phyloP scores from a whole-genome alignment of 2,329 filamentous ascomycete genomes.

The Fusarium neocosmosporiellum region DNA sequence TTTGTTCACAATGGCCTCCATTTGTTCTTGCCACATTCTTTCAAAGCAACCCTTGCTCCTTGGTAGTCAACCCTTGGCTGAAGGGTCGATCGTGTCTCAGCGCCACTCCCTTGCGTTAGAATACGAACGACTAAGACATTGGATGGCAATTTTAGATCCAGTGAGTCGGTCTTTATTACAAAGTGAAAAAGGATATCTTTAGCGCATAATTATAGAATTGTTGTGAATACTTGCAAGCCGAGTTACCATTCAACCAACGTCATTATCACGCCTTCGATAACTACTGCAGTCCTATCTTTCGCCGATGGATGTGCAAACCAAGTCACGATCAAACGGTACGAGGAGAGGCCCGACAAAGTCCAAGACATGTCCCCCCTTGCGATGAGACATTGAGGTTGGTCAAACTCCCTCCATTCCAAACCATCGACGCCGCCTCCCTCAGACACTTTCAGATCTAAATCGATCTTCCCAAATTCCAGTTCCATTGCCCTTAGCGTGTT shows the following conservation, averaged over 20 bases:
- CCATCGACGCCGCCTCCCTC: conserved; percentile 17
- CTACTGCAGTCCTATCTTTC: neutral
- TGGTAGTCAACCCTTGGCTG: neutral
- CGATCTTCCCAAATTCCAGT: conserved; percentile 7
- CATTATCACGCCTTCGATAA: neutral
- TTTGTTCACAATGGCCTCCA: neutral
- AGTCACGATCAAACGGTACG: accelerated
- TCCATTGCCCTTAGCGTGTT: neutral
- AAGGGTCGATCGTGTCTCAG: conserved; percentile 32
- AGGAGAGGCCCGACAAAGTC: neutral
- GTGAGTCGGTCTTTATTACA: neutral
- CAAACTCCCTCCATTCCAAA: conserved; percentile 34
- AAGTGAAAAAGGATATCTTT: neutral
- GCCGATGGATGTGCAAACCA: neutral
- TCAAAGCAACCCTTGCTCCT: neutral
- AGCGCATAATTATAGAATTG: neutral
- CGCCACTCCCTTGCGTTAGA: conserved; percentile 30
- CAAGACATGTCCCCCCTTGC: neutral
- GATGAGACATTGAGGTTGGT: conserved; percentile 33
- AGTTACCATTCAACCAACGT: neutral
- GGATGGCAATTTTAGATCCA: neutral
- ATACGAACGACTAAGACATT: neutral
- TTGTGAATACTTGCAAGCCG: neutral
- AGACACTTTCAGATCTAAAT: conserved; percentile 7
- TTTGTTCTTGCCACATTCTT: conserved; percentile 20